These are phyloP conservation scores for Anaeromyces robustus DNA, from an alignment of 192 early-diverging fungal species.

Conservation along the genomic window DNA sequence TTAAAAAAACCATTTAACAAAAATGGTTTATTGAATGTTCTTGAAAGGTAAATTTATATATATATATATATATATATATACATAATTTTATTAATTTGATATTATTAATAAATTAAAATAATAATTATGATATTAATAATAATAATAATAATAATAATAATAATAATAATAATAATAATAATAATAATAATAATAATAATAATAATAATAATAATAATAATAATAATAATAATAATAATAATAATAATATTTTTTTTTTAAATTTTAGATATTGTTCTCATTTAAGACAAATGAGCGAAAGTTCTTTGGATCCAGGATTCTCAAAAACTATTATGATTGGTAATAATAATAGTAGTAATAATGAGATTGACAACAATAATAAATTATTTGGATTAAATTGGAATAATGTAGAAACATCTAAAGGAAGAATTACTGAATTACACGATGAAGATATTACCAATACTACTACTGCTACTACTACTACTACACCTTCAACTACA, in stretches of 20 bases:
- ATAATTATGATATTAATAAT: too few relatives aligned
- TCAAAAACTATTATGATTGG: neutral
- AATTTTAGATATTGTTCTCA: neutral
- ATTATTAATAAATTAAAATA: too few relatives aligned
- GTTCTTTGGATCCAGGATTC: neutral
- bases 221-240: too few relatives aligned
- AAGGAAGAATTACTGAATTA: neutral
- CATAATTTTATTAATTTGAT: too few relatives aligned
- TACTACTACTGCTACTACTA: neutral
- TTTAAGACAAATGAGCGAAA: neutral
- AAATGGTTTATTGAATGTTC: conserved; percentile 21
- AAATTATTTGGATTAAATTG: neutral
- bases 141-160: too few relatives aligned
- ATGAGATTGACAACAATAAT: neutral
- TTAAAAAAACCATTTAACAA: conserved; percentile 54
- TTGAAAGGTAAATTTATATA: conserved; percentile 32
- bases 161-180: too few relatives aligned
- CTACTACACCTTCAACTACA: neutral
- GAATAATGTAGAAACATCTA: neutral
- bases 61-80: too few relatives aligned
- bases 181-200: too few relatives aligned
- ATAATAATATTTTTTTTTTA: too few relatives aligned
- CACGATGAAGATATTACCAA: neutral
- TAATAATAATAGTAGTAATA: too few relatives aligned
- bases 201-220: too few relatives aligned